phyloP scores from a whole-genome alignment of 306 rosid genomes.

The Oxytropis ochrocephala region DNA sequence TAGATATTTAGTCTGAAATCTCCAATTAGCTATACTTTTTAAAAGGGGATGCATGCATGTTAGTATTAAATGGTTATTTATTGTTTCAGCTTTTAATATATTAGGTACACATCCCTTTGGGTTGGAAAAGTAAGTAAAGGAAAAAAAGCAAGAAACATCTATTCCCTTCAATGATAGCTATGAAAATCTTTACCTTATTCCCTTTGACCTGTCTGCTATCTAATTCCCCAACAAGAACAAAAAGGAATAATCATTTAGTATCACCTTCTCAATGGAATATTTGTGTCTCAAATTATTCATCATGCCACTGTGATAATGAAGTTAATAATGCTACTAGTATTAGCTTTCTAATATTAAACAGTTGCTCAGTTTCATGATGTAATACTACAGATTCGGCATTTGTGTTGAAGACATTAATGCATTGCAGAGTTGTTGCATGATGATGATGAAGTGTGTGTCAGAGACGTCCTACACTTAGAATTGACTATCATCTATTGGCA shows the following conservation, averaged over 20 bases:
- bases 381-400: not conserved
- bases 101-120: constrained; percentile 17
- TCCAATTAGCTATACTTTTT: not conserved
- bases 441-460: constrained; percentile 26
- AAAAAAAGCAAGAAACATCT: constrained; percentile 14
- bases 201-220: constrained; percentile 27
- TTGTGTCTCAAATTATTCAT: too few species aligned
- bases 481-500: constrained; percentile 6
- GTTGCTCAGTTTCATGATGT: not conserved
- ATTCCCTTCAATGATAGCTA: constrained; percentile 27
- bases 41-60: too few species aligned
- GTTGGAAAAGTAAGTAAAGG: constrained; percentile 19
- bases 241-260: constrained; percentile 22
- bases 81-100: constrained; percentile 2
- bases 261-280: not conserved
- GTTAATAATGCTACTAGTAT: constrained; percentile 3
- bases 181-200: constrained; percentile 26
- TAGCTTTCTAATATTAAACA: not conserved
- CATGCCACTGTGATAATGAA: not conserved
- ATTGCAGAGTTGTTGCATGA: constrained; percentile 25
- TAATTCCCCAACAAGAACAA: constrained; percentile 21
- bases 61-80: too few species aligned
- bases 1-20: not conserved
- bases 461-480: constrained; percentile 1
- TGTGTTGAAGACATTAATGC: constrained; percentile 16